A percentile compares a stretch with the other conserved stretches of the same genome.
These are phyloP conservation scores for Aspergillus sparsus DNA, from an alignment of 495 filamentous ascomycete species.

Conservation along the genomic window DNA sequence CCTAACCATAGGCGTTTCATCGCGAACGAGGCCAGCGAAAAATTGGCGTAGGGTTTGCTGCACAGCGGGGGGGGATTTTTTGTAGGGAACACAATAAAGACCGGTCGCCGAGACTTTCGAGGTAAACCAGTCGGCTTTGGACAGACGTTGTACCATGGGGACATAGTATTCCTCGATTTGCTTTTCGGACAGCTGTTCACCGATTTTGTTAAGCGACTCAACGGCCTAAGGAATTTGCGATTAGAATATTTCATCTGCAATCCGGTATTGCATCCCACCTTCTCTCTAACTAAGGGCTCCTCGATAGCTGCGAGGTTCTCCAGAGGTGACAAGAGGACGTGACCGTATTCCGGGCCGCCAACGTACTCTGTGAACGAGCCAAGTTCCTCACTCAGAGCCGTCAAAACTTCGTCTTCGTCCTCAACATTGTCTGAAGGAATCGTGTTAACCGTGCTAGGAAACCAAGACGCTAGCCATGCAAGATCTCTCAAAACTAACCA, in stretches of 20 bases:
- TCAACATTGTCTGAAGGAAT: slow-evolving; percentile 83
- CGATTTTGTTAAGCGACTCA: slow-evolving; percentile 98
- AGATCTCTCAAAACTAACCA: slow-evolving; percentile 57
- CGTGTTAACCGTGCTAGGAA: slow-evolving; percentile 30
- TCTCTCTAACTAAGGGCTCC: slow-evolving; percentile 95
- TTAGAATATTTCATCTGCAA: slow-evolving; percentile 20
- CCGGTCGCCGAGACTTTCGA: slow-evolving; percentile 98
- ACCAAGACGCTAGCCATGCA: slow-evolving; percentile 14
- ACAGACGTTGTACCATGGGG: slow-evolving; percentile 88
- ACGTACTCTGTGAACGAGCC: slow-evolving; percentile 97
- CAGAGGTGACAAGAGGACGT: slow-evolving; percentile 93
- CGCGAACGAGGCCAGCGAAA: slow-evolving; percentile 89
- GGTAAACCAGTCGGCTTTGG: slow-evolving; percentile 99
- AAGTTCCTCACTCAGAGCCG: slow-evolving; percentile 93
- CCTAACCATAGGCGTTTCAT: slow-evolving; percentile 98
- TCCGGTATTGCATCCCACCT: slow-evolving; percentile 54
- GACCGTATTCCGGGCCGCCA: slow-evolving; percentile 87
- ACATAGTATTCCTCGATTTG: slow-evolving; percentile 97
- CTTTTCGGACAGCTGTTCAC: slow-evolving; percentile 80
- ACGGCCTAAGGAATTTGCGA: slow-evolving; percentile 67
- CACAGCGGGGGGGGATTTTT: slow-evolving; percentile 75
- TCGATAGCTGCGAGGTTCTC: slow-evolving; percentile 98
- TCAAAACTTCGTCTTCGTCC: slow-evolving; percentile 97
- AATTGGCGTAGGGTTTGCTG: slow-evolving; percentile 89
- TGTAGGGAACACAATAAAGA: slow-evolving; percentile 89